Evolutionary conservation across 257 asterid species (phyloP), one percentile per base, ranked within the genome.

Genomic region (Orobanche coerulescens): DNA sequence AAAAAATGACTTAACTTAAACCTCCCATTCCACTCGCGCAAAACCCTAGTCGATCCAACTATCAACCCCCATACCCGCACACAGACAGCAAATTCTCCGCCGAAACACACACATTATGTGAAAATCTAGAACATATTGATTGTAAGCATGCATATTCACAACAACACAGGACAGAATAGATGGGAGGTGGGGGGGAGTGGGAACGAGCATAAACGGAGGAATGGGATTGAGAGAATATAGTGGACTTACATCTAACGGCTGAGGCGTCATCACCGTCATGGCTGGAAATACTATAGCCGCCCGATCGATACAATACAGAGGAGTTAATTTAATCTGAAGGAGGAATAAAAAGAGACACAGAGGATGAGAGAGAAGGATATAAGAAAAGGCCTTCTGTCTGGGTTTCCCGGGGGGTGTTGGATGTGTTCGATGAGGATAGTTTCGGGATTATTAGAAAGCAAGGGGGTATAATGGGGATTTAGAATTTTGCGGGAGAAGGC

Each of bases 211-310:
- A 57, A 43, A 61, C 9, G 26, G 40, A 14, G 67, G 34, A 55
- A 58, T 60, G 61, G 52, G 65, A 34, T 6, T 58, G 69, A 62
- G 54, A 65, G 61, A 43, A 52, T 28, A 52, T 30, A 20, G 48
- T 61, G 63, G 68, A 78, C 77, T 78, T 79, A 86, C 96, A 82
- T 88, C 95, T 72, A 86, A 72, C 56, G 94, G 90, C 71, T 81
- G 96, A 43, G 93, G 93, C 78, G 89, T 82, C 81, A 86, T 69
- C 87, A 86, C 72, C 73, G 98, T 88, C 95, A 88, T 92, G 73
- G 63, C 78, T 71, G 76, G 58, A 68, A 51, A 54, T 60, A 74
- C 20, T 48, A 57, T 37, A 60, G 65, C 71, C 79, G 73, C 69
- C 73, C 81, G 87, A 87, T 84, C 83, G 82, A 77, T 68, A 48